phyloP scores from a whole-genome alignment of 192 early-diverging fungal species.

The Coemansia sp. region DNA sequence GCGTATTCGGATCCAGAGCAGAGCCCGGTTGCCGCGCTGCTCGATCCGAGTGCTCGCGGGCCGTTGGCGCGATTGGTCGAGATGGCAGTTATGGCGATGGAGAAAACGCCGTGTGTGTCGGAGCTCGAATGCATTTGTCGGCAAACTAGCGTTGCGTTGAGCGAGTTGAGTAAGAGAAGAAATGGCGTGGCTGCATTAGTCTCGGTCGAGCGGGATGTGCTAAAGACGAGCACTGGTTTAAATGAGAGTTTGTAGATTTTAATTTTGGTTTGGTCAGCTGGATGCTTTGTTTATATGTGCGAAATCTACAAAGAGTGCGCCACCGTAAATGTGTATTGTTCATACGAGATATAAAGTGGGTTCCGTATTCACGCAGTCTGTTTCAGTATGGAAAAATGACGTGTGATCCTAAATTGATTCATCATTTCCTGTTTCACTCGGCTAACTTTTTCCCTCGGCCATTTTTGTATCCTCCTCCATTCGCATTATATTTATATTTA shows the following conservation, averaged over 20 bases:
- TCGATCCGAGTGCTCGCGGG: slow-evolving; percentile 58
- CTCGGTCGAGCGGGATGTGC: slow-evolving; percentile 45
- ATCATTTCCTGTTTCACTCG: no score
- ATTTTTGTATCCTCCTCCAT: slow-evolving; percentile 2
- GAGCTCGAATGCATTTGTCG: slow-evolving; percentile 57
- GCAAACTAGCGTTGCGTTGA: slow-evolving; percentile 37
- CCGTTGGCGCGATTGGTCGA: slow-evolving; percentile 67
- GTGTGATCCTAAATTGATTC: no score
- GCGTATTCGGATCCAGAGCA: slow-evolving; percentile 64
- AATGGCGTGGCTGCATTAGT: slow-evolving; percentile 49
- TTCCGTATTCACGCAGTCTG: no score
- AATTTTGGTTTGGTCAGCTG: neutral
- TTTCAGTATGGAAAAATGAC: no score
- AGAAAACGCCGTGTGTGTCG: slow-evolving; percentile 58
- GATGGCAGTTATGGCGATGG: slow-evolving; percentile 63
- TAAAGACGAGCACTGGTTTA: neutral
- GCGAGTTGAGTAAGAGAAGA: slow-evolving; percentile 38
- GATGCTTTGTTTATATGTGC: neutral
- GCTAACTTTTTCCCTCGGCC: neutral
- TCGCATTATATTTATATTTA: no score
- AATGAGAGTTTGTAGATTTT: neutral
- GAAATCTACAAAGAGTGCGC: neutral
- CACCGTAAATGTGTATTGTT: no score
- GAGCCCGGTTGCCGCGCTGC: slow-evolving; percentile 54
- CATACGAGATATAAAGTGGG: no score